phyloP scores from a whole-genome alignment of 148 eudicot species.

The Nepenthes mirabilis region DNA sequence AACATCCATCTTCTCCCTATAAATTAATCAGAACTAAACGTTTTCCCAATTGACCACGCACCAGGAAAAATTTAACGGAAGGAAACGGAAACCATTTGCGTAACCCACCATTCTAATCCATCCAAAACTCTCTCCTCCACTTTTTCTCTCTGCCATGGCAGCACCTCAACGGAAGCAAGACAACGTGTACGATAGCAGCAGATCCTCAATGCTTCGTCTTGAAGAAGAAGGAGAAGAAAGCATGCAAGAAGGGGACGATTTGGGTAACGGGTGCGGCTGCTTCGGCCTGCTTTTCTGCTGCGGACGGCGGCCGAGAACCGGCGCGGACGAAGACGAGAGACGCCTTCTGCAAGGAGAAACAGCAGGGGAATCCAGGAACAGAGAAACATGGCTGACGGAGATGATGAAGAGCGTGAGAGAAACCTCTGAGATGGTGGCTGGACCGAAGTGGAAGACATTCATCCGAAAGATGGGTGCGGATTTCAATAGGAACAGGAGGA shows the following conservation, averaged over 20 bases:
- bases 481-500: conserved; percentile 19
- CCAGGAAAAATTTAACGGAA: no score
- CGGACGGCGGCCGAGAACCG: neutral
- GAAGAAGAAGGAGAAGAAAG: conserved; percentile 5
- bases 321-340: conserved; percentile 7
- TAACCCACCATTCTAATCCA: no score
- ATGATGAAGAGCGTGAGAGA: conserved; percentile 30
- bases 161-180: no score
- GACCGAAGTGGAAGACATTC: conserved; percentile 84
- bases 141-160: no score
- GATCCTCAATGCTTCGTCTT: neutral
- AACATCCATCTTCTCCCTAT: no score
- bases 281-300: conserved; percentile 19
- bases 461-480: conserved; percentile 40
- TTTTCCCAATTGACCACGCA: no score
- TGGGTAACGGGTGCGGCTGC: conserved; percentile 21
- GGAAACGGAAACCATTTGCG: neutral
- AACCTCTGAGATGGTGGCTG: conserved; percentile 49
- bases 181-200: no score
- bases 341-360: conserved; percentile 16
- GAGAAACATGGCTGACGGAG: conserved; percentile 30
- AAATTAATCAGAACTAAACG: no score
- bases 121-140: no score
- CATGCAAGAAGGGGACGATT: conserved; percentile 5
- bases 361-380: conserved; percentile 1